Evolutionary conservation across 2,329 filamentous ascomycete species (phyloP).

Genomic region (Pseudonectria foliicola): DNA sequence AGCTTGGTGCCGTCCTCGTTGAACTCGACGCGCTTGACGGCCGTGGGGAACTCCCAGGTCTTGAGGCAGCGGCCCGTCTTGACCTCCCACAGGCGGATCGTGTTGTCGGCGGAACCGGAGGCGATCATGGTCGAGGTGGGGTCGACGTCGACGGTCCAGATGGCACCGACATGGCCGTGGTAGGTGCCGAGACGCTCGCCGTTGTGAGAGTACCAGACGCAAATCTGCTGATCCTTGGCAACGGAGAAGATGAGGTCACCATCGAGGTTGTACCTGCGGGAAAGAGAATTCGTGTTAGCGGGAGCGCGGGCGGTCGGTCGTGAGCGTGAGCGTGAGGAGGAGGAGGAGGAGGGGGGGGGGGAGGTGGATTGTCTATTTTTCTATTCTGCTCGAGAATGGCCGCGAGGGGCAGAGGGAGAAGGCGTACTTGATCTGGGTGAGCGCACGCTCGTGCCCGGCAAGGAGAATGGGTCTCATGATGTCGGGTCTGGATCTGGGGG

Average conservation of each 20-base stretch:
- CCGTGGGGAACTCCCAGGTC: slow-evolving; percentile 95
- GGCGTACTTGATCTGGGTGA: slow-evolving; percentile 83
- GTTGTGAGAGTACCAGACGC: slow-evolving; percentile 95
- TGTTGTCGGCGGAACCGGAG: slow-evolving; percentile 96
- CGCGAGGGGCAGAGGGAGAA: slow-evolving; percentile 2
- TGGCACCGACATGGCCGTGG: slow-evolving; percentile 91
- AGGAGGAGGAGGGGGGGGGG: slow-evolving; percentile 1
- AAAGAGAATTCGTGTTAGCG: slow-evolving; percentile 9
- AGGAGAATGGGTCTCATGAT: slow-evolving; percentile 96
- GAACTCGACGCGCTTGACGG: slow-evolving; percentile 97
- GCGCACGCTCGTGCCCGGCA: slow-evolving; percentile 91
- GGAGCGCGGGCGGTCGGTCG: slow-evolving; percentile 5
- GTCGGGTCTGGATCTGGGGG: slow-evolving; percentile 20
- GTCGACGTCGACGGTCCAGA: slow-evolving; percentile 98
- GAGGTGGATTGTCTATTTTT: slow-evolving; percentile 9
- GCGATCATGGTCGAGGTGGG: slow-evolving; percentile 87
- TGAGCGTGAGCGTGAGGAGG: slow-evolving; percentile 1
- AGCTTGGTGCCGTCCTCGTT: slow-evolving; percentile 86
- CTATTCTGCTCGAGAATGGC: slow-evolving; percentile 6
- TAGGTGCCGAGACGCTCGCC: slow-evolving; percentile 96
- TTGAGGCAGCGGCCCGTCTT: slow-evolving; percentile 89
- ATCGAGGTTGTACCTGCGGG: slow-evolving; percentile 74
- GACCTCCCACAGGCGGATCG: slow-evolving; percentile 93
- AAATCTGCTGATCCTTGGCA: slow-evolving; percentile 93
- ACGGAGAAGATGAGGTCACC: slow-evolving; percentile 96